phyloP scores from a whole-genome alignment of 2,329 filamentous ascomycete genomes.

The Penicillium sp. region DNA sequence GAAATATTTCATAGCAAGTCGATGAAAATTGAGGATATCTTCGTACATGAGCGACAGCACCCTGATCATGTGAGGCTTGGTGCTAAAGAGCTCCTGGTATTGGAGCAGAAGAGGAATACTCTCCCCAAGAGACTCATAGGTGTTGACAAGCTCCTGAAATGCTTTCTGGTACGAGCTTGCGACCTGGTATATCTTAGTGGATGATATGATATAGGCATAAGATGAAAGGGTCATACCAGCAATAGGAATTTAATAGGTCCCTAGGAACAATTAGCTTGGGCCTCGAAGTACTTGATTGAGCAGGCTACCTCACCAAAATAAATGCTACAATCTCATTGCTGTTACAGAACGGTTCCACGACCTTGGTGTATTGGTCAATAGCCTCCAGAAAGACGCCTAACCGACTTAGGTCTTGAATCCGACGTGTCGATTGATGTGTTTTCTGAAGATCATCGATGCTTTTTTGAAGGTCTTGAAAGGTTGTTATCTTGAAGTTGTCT shows the following conservation, averaged over 20 bases:
- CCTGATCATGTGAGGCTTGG: neutral
- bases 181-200: neutral
- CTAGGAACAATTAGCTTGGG: neutral
- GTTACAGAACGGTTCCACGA: conserved; percentile 3
- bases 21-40: conserved; percentile 2
- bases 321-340: conserved; percentile 3
- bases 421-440: neutral
- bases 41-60: neutral
- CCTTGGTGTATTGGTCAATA: conserved; percentile 1
- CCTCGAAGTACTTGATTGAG: no score
- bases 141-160: neutral
- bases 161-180: neutral
- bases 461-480: neutral
- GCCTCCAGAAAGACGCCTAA: neutral
- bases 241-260: neutral
- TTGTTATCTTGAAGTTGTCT: neutral
- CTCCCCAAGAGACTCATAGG: neutral
- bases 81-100: neutral
- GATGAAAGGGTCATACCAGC: neutral
- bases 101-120: neutral
- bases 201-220: neutral
- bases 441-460: neutral
- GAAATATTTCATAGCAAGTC: neutral
- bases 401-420: neutral
- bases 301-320: neutral